Percentiles rank a stretch among this genome's conserved stretches.
These are phyloP conservation scores for Kazachstania kunashirensis DNA, from an alignment of 805 yeast species.

Conservation along the genomic window DNA sequence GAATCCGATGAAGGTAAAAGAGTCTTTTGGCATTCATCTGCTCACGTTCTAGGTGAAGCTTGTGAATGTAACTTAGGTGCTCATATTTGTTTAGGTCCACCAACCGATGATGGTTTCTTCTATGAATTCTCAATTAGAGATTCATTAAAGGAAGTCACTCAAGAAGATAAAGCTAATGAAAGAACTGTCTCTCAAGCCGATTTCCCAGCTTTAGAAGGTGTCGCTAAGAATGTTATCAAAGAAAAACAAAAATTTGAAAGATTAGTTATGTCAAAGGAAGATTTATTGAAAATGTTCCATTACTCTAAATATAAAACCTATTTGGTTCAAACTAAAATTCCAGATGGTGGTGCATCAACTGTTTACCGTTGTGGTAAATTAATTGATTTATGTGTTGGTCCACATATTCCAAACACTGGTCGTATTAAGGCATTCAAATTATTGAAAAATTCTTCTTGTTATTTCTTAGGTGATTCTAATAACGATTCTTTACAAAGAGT, in stretches of 20 bases:
- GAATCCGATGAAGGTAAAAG: slow-evolving; percentile 89
- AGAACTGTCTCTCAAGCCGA: slow-evolving; percentile 72
- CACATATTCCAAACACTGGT: slow-evolving; percentile 96
- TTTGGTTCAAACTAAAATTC: slow-evolving; percentile 77
- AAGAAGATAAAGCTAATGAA: slow-evolving; percentile 64
- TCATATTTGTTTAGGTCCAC: slow-evolving; percentile 89
- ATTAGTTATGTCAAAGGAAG: slow-evolving; percentile 83
- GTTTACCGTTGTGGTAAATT: slow-evolving; percentile 97
- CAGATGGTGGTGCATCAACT: slow-evolving; percentile 92
- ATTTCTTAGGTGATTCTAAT: slow-evolving; percentile 84
- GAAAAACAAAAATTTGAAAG: slow-evolving; percentile 94
- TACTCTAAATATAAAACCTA: slow-evolving; percentile 94
- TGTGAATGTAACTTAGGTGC: slow-evolving; percentile 95
- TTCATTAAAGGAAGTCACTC: slow-evolving; percentile 15
- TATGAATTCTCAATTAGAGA: slow-evolving; percentile 78
- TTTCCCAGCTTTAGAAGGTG: slow-evolving; percentile 73
- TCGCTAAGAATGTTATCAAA: slow-evolving; percentile 82
- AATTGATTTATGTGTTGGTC: slow-evolving; percentile 95
- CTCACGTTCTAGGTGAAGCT: slow-evolving; percentile 96
- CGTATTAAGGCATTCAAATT: slow-evolving; percentile 89
- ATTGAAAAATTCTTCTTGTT: slow-evolving; percentile 90
- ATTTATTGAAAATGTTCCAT: slow-evolving; percentile 82
- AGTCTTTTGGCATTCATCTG: slow-evolving; percentile 98
- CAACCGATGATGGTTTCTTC: slow-evolving; percentile 95
- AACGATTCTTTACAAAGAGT: slow-evolving; percentile 96